These are phyloP conservation scores for Colletotrichum echinochloae DNA, from an alignment of 2,329 filamentous ascomycete genomes.

Conservation along the genomic window DNA sequence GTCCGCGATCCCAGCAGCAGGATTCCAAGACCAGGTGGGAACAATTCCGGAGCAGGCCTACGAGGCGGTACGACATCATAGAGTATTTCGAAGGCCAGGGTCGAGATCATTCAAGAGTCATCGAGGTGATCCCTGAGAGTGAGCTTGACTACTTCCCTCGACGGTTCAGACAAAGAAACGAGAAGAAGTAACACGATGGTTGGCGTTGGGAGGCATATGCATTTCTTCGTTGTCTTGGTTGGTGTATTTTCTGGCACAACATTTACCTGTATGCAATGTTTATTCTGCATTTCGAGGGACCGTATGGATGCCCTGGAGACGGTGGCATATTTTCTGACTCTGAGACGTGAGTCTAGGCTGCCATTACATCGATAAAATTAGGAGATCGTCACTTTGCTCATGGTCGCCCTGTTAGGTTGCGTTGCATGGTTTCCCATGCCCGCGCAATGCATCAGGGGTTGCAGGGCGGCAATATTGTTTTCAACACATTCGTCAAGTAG, in stretches of 20 bases:
- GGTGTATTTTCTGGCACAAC: not conserved
- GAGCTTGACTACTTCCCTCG: conserved; percentile 18
- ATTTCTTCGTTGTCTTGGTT: not conserved
- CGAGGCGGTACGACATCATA: conserved; percentile 19
- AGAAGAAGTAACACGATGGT: not conserved
- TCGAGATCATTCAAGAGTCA: conserved; percentile 10
- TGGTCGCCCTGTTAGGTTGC: not conserved
- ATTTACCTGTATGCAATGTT: too few relatives aligned
- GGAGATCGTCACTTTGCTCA: not conserved
- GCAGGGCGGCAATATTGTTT: too few relatives aligned
- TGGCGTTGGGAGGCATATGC: not conserved
- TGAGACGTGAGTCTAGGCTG: not conserved
- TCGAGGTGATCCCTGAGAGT: conserved; percentile 32
- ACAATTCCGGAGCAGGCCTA: not conserved
- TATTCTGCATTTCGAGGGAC: not conserved
- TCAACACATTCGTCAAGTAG: not conserved
- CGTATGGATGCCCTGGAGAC: too few relatives aligned
- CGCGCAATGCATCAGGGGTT: not conserved
- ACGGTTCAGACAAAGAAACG: not conserved
- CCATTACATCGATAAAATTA: not conserved
- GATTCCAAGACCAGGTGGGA: conserved; percentile 25
- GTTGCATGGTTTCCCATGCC: not conserved
- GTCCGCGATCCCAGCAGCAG: not conserved
- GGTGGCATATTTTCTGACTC: not conserved
- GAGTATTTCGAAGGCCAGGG: conserved; percentile 20